phyloP scores from a whole-genome alignment of 1,284 basidiomycete genomes.

The Boletellus sp. region DNA sequence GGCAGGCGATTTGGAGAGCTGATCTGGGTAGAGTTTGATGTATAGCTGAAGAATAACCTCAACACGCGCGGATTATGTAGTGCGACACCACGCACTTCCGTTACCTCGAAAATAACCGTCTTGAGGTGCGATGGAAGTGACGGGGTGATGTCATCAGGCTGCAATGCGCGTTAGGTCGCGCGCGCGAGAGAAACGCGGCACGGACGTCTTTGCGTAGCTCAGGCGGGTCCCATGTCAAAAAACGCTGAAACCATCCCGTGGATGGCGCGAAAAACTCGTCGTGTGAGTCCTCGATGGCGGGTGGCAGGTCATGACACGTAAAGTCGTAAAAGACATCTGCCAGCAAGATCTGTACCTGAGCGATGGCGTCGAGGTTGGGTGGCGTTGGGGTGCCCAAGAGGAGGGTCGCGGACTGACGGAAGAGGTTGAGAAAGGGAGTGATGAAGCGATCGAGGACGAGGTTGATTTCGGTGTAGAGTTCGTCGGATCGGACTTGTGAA shows the following conservation, averaged over 20 bases:
- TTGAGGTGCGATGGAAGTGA: constrained; percentile 86
- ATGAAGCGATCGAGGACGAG: constrained; percentile 85
- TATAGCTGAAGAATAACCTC: constrained; percentile 59
- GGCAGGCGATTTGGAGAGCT: constrained; percentile 64
- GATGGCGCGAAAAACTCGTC: constrained; percentile 72
- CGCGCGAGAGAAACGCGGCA: constrained; percentile 14
- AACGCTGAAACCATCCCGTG: constrained; percentile 72
- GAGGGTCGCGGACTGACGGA: constrained; percentile 59
- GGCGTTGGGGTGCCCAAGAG: constrained; percentile 46
- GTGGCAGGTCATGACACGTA: constrained; percentile 92
- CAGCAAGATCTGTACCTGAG: constrained; percentile 75
- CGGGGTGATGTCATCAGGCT: constrained; percentile 83
- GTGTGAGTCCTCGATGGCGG: constrained; percentile 89
- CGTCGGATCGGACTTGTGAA: constrained; percentile 83
- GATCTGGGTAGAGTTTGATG: constrained; percentile 89
- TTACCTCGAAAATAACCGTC: constrained; percentile 87
- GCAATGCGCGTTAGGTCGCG: constrained; percentile 11
- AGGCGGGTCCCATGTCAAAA: constrained; percentile 75
- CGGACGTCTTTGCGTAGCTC: constrained; percentile 71
- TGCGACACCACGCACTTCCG: constrained; percentile 50
- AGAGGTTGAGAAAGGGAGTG: constrained; percentile 79
- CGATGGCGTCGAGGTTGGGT: constrained; percentile 48
- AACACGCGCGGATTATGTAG: not conserved
- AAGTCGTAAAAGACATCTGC: constrained; percentile 93
- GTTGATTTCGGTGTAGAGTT: constrained; percentile 90